Evolutionary conservation across 139 green algal species (phyloP).

Genomic region (Zygnema circumcarinatum): DNA sequence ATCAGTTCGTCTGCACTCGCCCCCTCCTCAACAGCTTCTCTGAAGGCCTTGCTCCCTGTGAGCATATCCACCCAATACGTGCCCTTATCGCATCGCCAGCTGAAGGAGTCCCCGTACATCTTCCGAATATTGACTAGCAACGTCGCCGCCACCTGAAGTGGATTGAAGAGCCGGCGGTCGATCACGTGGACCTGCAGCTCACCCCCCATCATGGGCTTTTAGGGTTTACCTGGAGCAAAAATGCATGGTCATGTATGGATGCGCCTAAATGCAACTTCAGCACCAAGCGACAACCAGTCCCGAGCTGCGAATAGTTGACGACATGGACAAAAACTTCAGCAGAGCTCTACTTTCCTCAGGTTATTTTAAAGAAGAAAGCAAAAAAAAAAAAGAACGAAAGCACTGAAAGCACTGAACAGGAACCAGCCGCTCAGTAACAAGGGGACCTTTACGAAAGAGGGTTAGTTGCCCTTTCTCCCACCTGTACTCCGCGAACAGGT

Average conservation of each 20-base stretch:
- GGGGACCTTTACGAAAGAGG: too few relatives aligned
- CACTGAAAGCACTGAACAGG: too few relatives aligned
- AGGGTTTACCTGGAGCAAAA: not conserved
- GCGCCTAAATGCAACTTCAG: not conserved
- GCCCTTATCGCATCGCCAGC: slow-evolving; percentile 41
- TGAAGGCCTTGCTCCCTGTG: slow-evolving; percentile 39
- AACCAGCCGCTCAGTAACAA: too few relatives aligned
- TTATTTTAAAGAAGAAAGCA: too few relatives aligned
- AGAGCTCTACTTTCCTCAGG: too few relatives aligned
- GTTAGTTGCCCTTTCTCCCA: too few relatives aligned
- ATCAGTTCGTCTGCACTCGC: slow-evolving; percentile 53
- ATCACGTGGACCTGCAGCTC: slow-evolving; percentile 29
- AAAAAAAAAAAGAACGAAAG: too few relatives aligned
- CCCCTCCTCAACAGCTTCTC: slow-evolving; percentile 50
- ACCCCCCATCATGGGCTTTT: not conserved
- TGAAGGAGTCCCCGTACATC: slow-evolving; percentile 50
- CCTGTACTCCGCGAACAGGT: slow-evolving; percentile 41
- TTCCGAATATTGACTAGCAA: slow-evolving; percentile 33
- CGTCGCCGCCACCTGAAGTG: slow-evolving; percentile 29
- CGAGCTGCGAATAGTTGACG: not conserved
- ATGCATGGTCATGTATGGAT: not conserved
- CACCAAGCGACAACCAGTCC: not conserved
- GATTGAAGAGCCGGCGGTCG: slow-evolving; percentile 30
- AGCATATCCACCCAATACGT: slow-evolving; percentile 57
- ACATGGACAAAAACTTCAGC: slow-evolving; percentile 23